A percentile compares a stretch with the other conserved stretches of the same genome.
Evolutionary conservation across 148 eudicot genomes (phyloP).

Genomic region (Vaccinium corymbosum): DNA sequence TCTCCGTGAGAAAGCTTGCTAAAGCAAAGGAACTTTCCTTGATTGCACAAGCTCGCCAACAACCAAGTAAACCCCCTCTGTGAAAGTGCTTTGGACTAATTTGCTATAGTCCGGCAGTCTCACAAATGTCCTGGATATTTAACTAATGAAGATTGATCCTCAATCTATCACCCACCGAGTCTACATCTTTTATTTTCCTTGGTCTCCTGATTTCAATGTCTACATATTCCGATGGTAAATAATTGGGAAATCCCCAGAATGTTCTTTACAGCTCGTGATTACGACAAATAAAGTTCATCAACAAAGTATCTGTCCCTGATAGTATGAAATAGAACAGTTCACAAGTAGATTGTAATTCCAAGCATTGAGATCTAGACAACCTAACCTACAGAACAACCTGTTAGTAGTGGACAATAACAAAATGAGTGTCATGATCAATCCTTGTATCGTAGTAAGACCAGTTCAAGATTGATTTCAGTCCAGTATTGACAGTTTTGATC

Average conservation of each 20-base stretch:
- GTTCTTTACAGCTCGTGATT: background rate
- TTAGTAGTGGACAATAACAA: background rate
- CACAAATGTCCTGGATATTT: background rate
- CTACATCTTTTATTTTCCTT: background rate
- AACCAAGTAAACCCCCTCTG: background rate
- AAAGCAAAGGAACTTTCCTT: background rate
- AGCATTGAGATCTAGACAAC: background rate
- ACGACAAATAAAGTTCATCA: background rate
- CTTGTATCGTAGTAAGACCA: background rate
- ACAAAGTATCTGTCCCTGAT: background rate
- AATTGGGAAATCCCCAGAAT: background rate
- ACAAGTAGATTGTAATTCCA: background rate
- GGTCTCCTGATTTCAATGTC: background rate
- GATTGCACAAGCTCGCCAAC: background rate
- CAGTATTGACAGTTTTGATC: background rate
- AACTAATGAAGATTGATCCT: background rate
- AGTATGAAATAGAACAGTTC: background rate
- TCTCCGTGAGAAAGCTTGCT: background rate
- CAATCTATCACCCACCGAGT: background rate
- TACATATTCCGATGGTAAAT: background rate
- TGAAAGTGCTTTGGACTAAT: background rate
- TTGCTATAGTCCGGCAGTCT: background rate
- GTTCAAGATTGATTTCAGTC: constrained; percentile 7
- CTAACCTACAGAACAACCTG: background rate
- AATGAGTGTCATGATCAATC: background rate